Evolutionary conservation across 164 flowering plant genomes (phyloP), one percentile per base, ranked within the genome.

Genomic region (Platanus orientalis): DNA sequence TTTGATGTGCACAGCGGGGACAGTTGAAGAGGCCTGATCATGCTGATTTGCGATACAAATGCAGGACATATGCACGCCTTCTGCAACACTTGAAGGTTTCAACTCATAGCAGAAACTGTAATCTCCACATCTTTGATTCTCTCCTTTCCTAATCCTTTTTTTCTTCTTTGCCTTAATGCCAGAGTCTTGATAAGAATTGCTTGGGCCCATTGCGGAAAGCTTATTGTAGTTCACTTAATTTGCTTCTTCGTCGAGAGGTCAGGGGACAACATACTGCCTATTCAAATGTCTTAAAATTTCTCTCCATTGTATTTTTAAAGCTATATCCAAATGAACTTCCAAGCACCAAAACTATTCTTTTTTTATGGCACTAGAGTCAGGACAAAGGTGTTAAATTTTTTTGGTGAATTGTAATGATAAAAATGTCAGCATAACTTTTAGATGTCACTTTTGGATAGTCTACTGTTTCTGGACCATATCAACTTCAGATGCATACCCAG

Each of bases 11-110:
- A 76, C 84, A 95, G 98, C 80, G 97, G 58, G 99, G 98, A 62
- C 99, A 95, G 64, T 64, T 95, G 75, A 95, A 95, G 83, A 87
- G 99, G 73, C 99, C 99, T 69, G 99, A 95, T 75, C 99, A 95
- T 83, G 99, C 99, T 63, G 99, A 95, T 75, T 80, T 95, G 67
- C 82, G 99, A 40, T 95, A 85, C 71, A 95, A 90, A 80, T 95
- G 98, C 85, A 80, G 99, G 84, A 95, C 97, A 51, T 95, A 92
- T 81, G 99, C 99, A 73, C 97, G 98, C 39, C 96, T 95, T 74
- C 63, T 95, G 71, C 97, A 95, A 71, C 97, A 95, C 71, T 69
- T 95, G 65, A 95, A 95, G 96, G 99, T 95, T 21, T 58, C 13
- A 55, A 21, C 32, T 60, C 29, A 14, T 51, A 10, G 13, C 24